Evolutionary conservation across 139 green algal species (phyloP), one percentile per base, ranked within the genome.

Genomic region (Desmodesmus armatus): DNA sequence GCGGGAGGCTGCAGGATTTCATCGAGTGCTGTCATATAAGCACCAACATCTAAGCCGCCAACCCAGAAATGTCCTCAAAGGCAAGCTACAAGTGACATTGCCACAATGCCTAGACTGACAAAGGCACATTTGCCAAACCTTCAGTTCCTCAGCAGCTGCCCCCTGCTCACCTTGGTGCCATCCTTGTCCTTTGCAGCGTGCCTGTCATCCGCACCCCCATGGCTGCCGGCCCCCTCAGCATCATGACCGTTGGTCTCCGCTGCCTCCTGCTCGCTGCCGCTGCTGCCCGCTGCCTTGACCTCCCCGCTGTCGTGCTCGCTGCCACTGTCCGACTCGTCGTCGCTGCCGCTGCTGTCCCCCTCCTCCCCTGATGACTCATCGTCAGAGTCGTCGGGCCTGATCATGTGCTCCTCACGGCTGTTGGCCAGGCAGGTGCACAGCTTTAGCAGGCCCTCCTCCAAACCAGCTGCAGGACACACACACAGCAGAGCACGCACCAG

Each of bases 351-450:
- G 0, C 82, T 3, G 0, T 47, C 70, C 5, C 43, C 63, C 5
- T 77, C 53, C 25, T 44, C 51, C 5, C 75, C 78, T 0, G 25
- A 25, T 1, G n/a, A 60, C 41, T 53, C 27, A 17, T 5, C 40
- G 41, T 66, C 71, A 2, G 70, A 72, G 0, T 83, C 83, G 41
- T 85, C 77, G 13, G 44, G 53, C 5, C 21, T 74, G 29, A 91
- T 87, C 88, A 91, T 91, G 82, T 91, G 88, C 5, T 41, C 63
- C 70, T 83, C 81, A 19, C 86, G 39, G 63, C 47, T 85, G 77
- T 91, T 91, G 63, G 53, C n/a, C 39, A 91, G 39, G 41, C 82
- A 89, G 39, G 44, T 90, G 25, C 87, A 69, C 82, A 91, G 60
- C 81, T 87, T 83, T 40, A 91, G 71, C 3, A 47, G 44, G 40